Evolutionary conservation across 345 rosid genomes (phyloP).

Genomic region (Salix brachista): DNA sequence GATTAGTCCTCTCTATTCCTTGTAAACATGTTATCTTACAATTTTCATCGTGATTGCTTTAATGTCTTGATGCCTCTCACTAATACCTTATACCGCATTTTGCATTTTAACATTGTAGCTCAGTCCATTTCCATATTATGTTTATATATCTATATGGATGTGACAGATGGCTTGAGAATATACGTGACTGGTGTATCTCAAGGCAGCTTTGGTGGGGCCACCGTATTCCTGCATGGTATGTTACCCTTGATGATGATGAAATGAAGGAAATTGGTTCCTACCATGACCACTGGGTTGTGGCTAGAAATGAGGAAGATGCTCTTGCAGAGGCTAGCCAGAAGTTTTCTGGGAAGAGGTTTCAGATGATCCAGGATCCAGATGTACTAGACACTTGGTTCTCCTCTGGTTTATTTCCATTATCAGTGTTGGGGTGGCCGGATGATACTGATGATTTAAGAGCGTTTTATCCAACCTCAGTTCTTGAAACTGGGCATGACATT

Average conservation of each 20-base stretch:
- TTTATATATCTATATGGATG: neutral
- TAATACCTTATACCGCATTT: neutral
- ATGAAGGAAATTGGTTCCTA: constrained; percentile 70
- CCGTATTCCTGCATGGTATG: constrained; percentile 91
- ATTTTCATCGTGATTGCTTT: neutral
- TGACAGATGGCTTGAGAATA: constrained; percentile 93
- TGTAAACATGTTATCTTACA: too few species aligned
- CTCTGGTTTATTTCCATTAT: constrained; percentile 79
- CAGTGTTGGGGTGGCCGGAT: constrained; percentile 93
- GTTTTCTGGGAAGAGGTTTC: constrained; percentile 69
- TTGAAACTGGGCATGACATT: constrained; percentile 97
- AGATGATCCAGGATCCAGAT: constrained; percentile 81
- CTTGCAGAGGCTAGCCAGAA: constrained; percentile 45
- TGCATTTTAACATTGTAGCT: neutral
- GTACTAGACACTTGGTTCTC: constrained; percentile 99
- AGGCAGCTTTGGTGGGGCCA: constrained; percentile 99
- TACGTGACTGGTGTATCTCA: constrained; percentile 93
- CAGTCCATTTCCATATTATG: neutral
- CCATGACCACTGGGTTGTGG: constrained; percentile 85
- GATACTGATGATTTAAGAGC: constrained; percentile 77
- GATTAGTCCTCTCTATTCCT: too few species aligned
- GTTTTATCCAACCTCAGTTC: constrained; percentile 89
- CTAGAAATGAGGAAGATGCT: constrained; percentile 70
- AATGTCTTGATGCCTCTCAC: neutral
- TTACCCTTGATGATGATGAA: constrained; percentile 67